Evolutionary conservation across 345 rosid species (phyloP), one percentile per base, ranked within the genome.

Genomic region (Brassica carinata): DNA sequence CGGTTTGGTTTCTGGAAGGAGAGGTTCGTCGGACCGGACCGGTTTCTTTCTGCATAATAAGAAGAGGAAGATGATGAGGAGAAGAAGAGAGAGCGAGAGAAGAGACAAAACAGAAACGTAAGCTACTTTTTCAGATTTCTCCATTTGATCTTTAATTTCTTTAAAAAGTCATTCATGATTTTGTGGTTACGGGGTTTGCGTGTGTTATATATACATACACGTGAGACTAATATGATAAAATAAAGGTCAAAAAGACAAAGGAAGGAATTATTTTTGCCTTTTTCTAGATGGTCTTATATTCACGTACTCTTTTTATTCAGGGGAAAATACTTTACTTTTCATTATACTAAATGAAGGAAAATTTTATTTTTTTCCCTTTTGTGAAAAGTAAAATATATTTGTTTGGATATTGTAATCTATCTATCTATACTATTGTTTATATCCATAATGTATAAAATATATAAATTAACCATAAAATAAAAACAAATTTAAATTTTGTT

Each of bases 11-110:
- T 79, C 78, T 9, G 82, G 75, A 1, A 82, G 78, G 4, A 80
- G 80, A 23, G 73, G 7, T 74, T 89, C 87, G 55, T 88, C 87
- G 4, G 90, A 83, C 81, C 89, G 84, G 33, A 31, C 79, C 5
- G 91, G 88, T 81, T 85, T 87, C 59, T 83, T 92, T 74, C 85
- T 84, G 83, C 96, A 94, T 23, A 69, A 19, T 58, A 90, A 17
- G 31, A 83, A 9, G 38, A 94, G 89, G 64, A 85, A 80, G 29
- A 87, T 57, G 23, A 64, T 79, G 14, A 94, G 91, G 36, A 86
- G 68, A 18, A 87, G 62, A 18, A 89, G 67, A 31, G 74, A 82
- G 19, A 85, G 48, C 30, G 88, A 77, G 67, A 90, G 87, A 77
- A 92, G 72, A 73, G 87, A 81, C 77, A 94, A 30, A 67, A 85